Base-by-base conservation (phyloP, 495 filamentous ascomycete genomes). In the Podospora comata region DNA sequence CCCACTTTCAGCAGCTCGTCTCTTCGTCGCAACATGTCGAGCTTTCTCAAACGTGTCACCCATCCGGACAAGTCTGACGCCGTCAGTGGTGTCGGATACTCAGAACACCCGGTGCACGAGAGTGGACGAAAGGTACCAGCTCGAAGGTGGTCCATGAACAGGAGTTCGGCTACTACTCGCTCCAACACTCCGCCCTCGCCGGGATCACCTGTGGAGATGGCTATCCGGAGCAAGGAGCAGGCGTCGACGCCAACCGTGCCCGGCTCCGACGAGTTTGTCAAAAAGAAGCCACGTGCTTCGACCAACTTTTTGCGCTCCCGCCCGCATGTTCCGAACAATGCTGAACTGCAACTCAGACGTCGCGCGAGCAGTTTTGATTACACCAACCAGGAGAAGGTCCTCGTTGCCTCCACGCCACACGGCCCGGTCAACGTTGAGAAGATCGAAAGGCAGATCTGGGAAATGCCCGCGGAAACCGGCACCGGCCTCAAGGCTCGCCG, bases 401-500 rank as follows among this genome's bases (percentile, higher is more conserved):
- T 48, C 19, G 57, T 64, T 6, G 11, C 28, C 19, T 28, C 28
- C 11, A 44, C 28, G 3, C 9, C 61, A 1, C 65, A 26, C 2
- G 67, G 71, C n/a, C 20, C 70, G 53, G 70, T 70, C 16, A 59
- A 70, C 32, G 60, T 70, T 13, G 62, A 75, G 28, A 74, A 66
- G 39, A 71, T 75, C 68, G 72, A 78, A 63, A 71, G 82, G 26
- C 72, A 77, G 19, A 75, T 80, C 7, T 85, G 83, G 83, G 83
- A 81, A 15, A 81, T 87, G 65, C 82, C 84, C 15, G 85, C 87
- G 9, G 85, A 83, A 57, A 80, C 81, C 54, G 88, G 87, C 28
- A 88, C 84, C 57, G 88, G 88, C n/a, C 79, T 89, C 67, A 90
- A 91, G 72, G 85, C 87, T 16, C 82, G 88, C 26, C 81, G 87